Evolutionary conservation across 2,329 filamentous ascomycete genomes (phyloP).

Genomic region (Xylaria sp.): DNA sequence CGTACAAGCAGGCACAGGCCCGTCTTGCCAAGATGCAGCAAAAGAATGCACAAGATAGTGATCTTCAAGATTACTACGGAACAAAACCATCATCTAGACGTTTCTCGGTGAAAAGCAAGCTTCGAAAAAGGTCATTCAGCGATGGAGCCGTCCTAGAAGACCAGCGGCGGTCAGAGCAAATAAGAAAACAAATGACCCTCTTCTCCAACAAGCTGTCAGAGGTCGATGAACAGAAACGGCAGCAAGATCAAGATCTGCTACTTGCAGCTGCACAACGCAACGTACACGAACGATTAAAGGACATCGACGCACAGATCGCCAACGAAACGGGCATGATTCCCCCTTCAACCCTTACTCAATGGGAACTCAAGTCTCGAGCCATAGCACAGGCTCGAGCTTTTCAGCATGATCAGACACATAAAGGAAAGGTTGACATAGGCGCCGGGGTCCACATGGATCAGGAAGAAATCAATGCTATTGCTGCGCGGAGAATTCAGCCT

Average conservation of each 20-base stretch:
- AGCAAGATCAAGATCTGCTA: conserved; percentile 75
- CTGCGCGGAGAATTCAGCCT: conserved; percentile 77
- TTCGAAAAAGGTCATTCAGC: conserved; percentile 69
- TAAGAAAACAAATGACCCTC: conserved; percentile 78
- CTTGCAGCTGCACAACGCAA: conserved; percentile 83
- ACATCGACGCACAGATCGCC: conserved; percentile 82
- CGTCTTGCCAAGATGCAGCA: conserved; percentile 80
- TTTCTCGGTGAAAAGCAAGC: conserved; percentile 60
- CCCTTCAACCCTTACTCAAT: conserved; percentile 72
- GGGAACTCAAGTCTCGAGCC: conserved; percentile 77
- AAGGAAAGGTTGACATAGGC: conserved; percentile 71
- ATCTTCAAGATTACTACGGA: conserved; percentile 80
- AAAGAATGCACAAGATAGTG: conserved; percentile 65
- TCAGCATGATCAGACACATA: conserved; percentile 59
- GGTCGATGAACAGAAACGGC: conserved; percentile 75
- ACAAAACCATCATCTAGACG: conserved; percentile 45
- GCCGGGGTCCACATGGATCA: conserved; percentile 81
- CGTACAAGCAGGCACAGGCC: conserved; percentile 84
- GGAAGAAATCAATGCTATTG: conserved; percentile 79
- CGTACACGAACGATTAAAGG: conserved; percentile 77
- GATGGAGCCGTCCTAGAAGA: conserved; percentile 69
- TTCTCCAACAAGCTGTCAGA: conserved; percentile 71
- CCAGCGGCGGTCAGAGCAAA: conserved; percentile 71
- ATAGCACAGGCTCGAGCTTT: conserved; percentile 71
- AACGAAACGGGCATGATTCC: conserved; percentile 76